phyloP scores from a whole-genome alignment of 2,329 filamentous ascomycete species.

The Seiridium cupressi region DNA sequence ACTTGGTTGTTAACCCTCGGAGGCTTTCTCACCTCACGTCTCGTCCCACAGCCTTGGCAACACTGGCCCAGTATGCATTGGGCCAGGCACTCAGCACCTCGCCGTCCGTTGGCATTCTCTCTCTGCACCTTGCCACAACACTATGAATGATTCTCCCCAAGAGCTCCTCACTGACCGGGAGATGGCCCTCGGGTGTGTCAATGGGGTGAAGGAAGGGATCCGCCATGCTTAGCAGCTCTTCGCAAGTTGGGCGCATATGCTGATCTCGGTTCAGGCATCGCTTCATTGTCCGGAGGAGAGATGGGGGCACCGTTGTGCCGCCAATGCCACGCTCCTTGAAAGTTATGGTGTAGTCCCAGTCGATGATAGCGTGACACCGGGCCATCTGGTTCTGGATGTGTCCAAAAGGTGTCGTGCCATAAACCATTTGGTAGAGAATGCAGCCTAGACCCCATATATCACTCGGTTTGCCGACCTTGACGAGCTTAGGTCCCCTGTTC shows the following conservation, averaged over 20 bases:
- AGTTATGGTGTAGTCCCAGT: constrained; percentile 71
- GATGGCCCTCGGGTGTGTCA: constrained; percentile 51
- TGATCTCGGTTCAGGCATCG: constrained; percentile 63
- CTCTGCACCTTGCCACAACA: constrained; percentile 57
- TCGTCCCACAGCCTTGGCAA: constrained; percentile 48
- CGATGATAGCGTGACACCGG: constrained; percentile 82
- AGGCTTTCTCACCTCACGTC: constrained; percentile 16
- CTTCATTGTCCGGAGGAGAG: constrained; percentile 59
- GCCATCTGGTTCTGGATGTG: constrained; percentile 87
- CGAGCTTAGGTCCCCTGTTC: constrained; percentile 64
- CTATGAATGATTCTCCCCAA: constrained; percentile 62
- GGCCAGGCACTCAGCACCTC: constrained; percentile 58
- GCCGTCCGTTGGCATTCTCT: constrained; percentile 56
- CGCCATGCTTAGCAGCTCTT: constrained; percentile 55
- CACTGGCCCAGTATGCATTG: constrained; percentile 59
- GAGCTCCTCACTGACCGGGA: constrained; percentile 63
- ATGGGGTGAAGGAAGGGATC: constrained; percentile 65
- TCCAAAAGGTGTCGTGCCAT: constrained; percentile 92
- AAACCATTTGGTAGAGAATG: constrained; percentile 97
- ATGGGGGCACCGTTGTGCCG: constrained; percentile 56
- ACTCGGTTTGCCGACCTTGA: constrained; percentile 93
- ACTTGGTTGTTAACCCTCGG: too few species aligned
- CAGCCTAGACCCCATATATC: constrained; percentile 97
- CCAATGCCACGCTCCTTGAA: constrained; percentile 71
- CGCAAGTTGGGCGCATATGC: constrained; percentile 61